A percentile compares a stretch with the other conserved stretches of the same genome.
Conservation (phyloP, 495 filamentous ascomycete genomes). For the Podospora didyma region DNA sequence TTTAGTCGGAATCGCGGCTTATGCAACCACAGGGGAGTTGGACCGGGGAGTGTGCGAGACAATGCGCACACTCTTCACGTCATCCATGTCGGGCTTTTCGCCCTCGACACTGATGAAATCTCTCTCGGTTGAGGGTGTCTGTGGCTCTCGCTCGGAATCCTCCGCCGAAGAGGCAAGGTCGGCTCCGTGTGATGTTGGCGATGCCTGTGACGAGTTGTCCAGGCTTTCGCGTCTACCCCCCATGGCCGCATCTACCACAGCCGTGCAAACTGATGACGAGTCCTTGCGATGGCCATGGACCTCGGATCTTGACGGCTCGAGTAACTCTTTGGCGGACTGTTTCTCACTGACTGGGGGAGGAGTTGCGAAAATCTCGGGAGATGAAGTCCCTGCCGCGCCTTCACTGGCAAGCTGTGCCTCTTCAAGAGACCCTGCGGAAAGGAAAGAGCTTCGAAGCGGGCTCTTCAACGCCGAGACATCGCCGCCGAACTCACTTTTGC, state of each 20-base stretch:
- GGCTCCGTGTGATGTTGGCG: slow-evolving; percentile 13
- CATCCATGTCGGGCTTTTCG: neutral
- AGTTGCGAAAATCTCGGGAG: slow-evolving; percentile 8
- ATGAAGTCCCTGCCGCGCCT: slow-evolving; percentile 8
- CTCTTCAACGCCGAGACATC: slow-evolving; percentile 29
- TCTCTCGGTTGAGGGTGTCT: slow-evolving; percentile 24
- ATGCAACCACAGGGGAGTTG: slow-evolving; percentile 8
- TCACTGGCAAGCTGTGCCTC: slow-evolving; percentile 7
- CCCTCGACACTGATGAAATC: slow-evolving; percentile 2
- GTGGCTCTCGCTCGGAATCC: slow-evolving; percentile 28
- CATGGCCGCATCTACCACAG: slow-evolving; percentile 4
- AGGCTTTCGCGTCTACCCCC: slow-evolving; percentile 4
- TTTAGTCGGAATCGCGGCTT: neutral
- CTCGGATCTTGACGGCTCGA: neutral
- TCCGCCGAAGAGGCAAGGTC: slow-evolving; percentile 25
- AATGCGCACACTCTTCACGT: slow-evolving; percentile 11
- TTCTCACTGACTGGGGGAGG: slow-evolving; percentile 3
- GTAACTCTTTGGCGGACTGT: neutral
- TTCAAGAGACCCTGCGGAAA: slow-evolving; percentile 15
- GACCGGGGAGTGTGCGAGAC: slow-evolving; percentile 3
- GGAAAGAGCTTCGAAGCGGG: slow-evolving; percentile 28
- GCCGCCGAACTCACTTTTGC: slow-evolving; percentile 30
- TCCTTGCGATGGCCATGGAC: slow-evolving; percentile 25
- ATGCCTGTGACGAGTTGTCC: slow-evolving; percentile 5
- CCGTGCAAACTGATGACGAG: slow-evolving; percentile 29